Percentiles rank a stretch among this genome's conserved stretches.
These are phyloP conservation scores for Aspergillus proliferans DNA, from an alignment of 2,329 filamentous ascomycete species.

Conservation along the genomic window DNA sequence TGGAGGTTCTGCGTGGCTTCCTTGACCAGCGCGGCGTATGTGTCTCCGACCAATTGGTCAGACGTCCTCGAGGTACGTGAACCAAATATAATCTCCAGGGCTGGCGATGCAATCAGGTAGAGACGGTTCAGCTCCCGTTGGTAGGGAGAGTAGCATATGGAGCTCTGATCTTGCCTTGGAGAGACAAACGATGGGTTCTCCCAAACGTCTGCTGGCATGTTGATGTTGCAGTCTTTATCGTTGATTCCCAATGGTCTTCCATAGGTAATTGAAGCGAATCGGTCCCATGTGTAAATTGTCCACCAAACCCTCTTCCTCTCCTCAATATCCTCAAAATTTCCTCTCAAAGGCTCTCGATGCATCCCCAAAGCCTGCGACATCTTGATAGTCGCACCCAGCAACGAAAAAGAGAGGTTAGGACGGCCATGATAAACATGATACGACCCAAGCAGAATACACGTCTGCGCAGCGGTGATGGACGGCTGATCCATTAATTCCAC, in stretches of 20 bases:
- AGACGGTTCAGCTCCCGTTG: slow-evolving; percentile 19
- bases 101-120: slow-evolving; percentile 18
- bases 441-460: slow-evolving; percentile 35
- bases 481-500: slow-evolving; percentile 38
- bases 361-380: slow-evolving; percentile 30
- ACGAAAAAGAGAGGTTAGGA: slow-evolving; percentile 34
- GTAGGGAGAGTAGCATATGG: slow-evolving; percentile 18
- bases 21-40: slow-evolving; percentile 12
- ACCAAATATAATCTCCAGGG: slow-evolving; percentile 18
- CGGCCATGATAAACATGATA: slow-evolving; percentile 40
- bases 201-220: slow-evolving; percentile 28
- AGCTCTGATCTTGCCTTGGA: neutral
- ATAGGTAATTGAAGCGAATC: slow-evolving; percentile 38
- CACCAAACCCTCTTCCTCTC: slow-evolving; percentile 38
- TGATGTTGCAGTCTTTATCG: slow-evolving; percentile 33
- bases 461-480: slow-evolving; percentile 33
- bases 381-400: slow-evolving; percentile 34
- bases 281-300: slow-evolving; percentile 40
- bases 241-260: slow-evolving; percentile 38
- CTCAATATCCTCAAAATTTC: slow-evolving; percentile 21
- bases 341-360: slow-evolving; percentile 23
- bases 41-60: slow-evolving; percentile 12
- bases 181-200: slow-evolving; percentile 26
- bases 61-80: slow-evolving; percentile 16
- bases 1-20: slow-evolving; percentile 15